Conservation (phyloP, 2,329 filamentous ascomycete genomes). For the Helminthosporium solani region DNA sequence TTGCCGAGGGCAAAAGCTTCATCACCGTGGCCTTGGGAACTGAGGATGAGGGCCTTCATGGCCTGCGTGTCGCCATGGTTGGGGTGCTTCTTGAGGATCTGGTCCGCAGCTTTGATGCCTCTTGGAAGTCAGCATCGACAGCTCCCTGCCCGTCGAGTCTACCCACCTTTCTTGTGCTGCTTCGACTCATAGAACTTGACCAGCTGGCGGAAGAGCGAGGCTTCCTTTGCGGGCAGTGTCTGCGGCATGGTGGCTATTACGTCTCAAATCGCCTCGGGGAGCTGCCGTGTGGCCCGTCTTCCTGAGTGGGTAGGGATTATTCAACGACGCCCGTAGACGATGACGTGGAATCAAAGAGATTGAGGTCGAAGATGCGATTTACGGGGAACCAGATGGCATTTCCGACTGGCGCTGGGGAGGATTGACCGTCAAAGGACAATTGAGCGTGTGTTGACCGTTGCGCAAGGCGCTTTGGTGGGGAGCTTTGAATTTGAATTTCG, state of each 20-base stretch:
- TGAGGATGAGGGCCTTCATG: slow-evolving; percentile 98
- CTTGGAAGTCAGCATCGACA: slow-evolving; percentile 24
- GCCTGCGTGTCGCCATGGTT: slow-evolving; percentile 98
- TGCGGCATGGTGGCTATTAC: slow-evolving; percentile 62
- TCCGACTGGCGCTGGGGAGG: neutral
- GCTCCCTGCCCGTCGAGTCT: slow-evolving; percentile 9
- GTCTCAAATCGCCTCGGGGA: slow-evolving; percentile 7
- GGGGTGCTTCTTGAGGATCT: slow-evolving; percentile 91
- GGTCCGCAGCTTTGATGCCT: slow-evolving; percentile 92
- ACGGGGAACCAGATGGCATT: slow-evolving; percentile 10
- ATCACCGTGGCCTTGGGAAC: slow-evolving; percentile 84
- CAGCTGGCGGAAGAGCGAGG: slow-evolving; percentile 88
- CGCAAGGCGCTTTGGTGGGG: slow-evolving; percentile 32
- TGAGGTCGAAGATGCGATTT: neutral
- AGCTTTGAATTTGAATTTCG: slow-evolving; percentile 39
- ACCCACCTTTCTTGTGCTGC: slow-evolving; percentile 83
- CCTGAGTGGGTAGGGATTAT: neutral
- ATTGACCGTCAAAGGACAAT: slow-evolving; percentile 2
- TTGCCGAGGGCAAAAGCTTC: slow-evolving; percentile 95
- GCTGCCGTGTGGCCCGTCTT: neutral
- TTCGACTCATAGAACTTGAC: slow-evolving; percentile 97
- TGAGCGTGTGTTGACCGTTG: slow-evolving; percentile 10
- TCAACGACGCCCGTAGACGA: neutral
- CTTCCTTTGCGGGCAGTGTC: slow-evolving; percentile 80
- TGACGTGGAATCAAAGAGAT: slow-evolving; percentile 1